Evolutionary conservation across 2,329 filamentous ascomycete species (phyloP).

Genomic region (Aspergillus melleus): DNA sequence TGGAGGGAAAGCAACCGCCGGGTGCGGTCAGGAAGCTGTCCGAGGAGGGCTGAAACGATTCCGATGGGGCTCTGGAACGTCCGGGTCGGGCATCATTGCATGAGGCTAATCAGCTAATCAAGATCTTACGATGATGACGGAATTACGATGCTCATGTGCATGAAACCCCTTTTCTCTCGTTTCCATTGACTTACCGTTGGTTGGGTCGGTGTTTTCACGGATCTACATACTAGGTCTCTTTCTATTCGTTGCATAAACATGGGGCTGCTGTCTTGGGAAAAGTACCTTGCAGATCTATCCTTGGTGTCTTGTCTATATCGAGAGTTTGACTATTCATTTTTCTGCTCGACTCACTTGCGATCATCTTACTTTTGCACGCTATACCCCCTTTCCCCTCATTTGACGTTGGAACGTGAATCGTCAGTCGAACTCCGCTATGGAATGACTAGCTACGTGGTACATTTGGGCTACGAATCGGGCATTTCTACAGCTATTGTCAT

Average conservation of each 20-base stretch:
- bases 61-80: constrained; percentile 42
- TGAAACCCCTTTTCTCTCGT: not conserved
- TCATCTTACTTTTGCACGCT: not conserved
- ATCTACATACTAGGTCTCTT: constrained; percentile 1
- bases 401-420: not conserved
- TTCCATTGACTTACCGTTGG: not conserved
- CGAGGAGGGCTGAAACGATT: constrained; percentile 44
- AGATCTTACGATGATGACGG: not conserved
- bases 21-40: constrained; percentile 49
- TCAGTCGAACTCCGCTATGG: not conserved
- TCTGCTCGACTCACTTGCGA: not conserved
- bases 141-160: not conserved
- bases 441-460: not conserved
- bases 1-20: constrained; percentile 34
- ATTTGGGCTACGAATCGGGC: not conserved
- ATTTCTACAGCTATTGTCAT: not conserved
- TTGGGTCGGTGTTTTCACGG: not conserved
- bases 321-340: not conserved
- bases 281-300: constrained; percentile 2
- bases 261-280: constrained; percentile 6
- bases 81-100: constrained; percentile 39
- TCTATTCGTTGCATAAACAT: not conserved
- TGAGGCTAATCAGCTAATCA: constrained; percentile 15
- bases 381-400: constrained; percentile 3
- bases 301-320: not conserved